A percentile compares a stretch with the other conserved stretches of the same genome.
Conservation (phyloP, 2,329 filamentous ascomycete genomes). For the Colletotrichum higginsianum region DNA sequence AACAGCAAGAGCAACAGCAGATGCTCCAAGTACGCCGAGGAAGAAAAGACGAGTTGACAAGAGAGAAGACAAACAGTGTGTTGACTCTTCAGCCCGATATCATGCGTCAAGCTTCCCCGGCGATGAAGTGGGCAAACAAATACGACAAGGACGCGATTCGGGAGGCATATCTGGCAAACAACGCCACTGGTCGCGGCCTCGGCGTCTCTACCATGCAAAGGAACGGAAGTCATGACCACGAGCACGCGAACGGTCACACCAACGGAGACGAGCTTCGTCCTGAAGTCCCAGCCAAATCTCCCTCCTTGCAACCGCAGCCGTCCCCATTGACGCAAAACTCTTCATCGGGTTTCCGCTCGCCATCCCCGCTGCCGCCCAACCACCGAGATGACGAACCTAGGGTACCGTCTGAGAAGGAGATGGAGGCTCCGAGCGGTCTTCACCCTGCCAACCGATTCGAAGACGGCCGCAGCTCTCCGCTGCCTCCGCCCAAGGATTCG, state of each 20-base stretch:
- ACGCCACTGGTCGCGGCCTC: conserved; percentile 77
- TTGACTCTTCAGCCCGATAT: conserved; percentile 90
- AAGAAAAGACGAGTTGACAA: conserved; percentile 71
- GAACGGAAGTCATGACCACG: conserved; percentile 52
- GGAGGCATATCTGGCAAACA: conserved; percentile 86
- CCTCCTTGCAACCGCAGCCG: conserved; percentile 48
- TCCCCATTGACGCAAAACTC: conserved; percentile 47
- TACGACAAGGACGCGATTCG: conserved; percentile 93
- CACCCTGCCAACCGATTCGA: conserved; percentile 55
- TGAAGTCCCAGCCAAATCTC: conserved; percentile 60
- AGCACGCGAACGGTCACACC: conserved; percentile 51
- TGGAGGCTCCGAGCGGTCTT: conserved; percentile 51
- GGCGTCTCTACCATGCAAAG: conserved; percentile 62
- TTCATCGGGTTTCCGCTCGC: conserved; percentile 30
- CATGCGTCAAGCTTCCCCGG: conserved; percentile 88
- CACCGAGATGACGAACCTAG: conserved; percentile 43
- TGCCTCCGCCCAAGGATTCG: conserved; percentile 56
- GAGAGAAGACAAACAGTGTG: conserved; percentile 87
- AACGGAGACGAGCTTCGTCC: conserved; percentile 53
- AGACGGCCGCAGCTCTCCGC: conserved; percentile 54
- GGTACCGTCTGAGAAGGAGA: conserved; percentile 55
- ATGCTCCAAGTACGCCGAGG: conserved; percentile 61
- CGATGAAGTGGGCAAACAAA: conserved; percentile 96
- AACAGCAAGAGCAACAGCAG: conserved; percentile 68
- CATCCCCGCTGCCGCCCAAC: conserved; percentile 26